Conservation (phyloP, 352 stramenopile genomes). For the Phytophthora pinifolia region DNA sequence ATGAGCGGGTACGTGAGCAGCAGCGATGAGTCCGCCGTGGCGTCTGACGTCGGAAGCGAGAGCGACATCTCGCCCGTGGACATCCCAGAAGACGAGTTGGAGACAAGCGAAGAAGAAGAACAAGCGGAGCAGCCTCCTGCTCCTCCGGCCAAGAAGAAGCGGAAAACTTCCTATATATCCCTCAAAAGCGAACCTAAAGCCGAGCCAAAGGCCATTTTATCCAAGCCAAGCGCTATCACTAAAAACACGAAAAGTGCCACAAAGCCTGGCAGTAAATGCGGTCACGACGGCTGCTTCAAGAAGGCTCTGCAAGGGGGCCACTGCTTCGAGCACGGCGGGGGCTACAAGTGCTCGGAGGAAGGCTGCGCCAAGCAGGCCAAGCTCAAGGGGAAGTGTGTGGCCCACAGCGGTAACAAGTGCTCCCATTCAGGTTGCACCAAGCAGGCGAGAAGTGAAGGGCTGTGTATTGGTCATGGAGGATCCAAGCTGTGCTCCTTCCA, state of each 20-base stretch:
- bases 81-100: too few relatives aligned
- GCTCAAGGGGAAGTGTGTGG: conserved; percentile 28
- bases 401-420: conserved; percentile 29
- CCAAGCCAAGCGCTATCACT: background rate
- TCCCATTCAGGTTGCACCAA: conserved; percentile 26
- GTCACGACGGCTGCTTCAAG: conserved; percentile 6
- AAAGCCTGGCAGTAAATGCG: conserved; percentile 9
- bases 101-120: conserved; percentile 2
- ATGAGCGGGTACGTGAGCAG: too few relatives aligned
- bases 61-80: too few relatives aligned
- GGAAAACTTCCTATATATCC: background rate
- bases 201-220: background rate
- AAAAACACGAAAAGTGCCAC: background rate
- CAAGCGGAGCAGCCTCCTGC: background rate
- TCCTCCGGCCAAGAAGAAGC: background rate
- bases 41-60: too few relatives aligned
- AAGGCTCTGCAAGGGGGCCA: conserved; percentile 12
- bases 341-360: conserved; percentile 28
- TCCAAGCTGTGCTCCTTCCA: conserved; percentile 54
- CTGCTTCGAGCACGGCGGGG: conserved; percentile 37
- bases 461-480: conserved; percentile 69
- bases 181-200: conserved; percentile 3
- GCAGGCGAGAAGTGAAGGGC: conserved; percentile 31
- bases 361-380: conserved; percentile 34
- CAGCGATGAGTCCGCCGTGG: too few relatives aligned